Evolutionary conservation across 2,329 filamentous ascomycete genomes (phyloP).

Genomic region (Fusarium sp.): DNA sequence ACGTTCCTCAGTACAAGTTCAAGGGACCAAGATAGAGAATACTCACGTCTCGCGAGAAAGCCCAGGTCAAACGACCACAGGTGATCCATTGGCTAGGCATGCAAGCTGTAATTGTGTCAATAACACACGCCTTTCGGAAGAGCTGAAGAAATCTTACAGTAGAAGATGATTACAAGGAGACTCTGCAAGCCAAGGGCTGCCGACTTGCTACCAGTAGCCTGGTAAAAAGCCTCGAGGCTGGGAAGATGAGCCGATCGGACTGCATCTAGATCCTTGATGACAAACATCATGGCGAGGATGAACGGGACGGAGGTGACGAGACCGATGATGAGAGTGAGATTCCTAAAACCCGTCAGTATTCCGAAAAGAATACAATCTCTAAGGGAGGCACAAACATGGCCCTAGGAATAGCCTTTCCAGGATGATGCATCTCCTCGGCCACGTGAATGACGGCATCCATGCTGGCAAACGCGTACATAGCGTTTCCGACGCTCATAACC

Average conservation of each 20-base stretch:
- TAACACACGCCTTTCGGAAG: not conserved
- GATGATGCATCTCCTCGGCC: conserved; percentile 31
- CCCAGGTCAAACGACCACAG: conserved; percentile 48
- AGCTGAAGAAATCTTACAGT: not conserved
- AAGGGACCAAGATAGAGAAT: conserved; percentile 1
- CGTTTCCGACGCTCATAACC: conserved; percentile 31
- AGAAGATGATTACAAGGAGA: not conserved
- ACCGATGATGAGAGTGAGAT: conserved; percentile 40
- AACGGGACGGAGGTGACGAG: conserved; percentile 46
- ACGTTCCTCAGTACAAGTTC: not conserved
- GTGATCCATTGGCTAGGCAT: conserved; percentile 49
- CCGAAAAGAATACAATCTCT: not conserved
- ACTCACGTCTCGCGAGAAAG: conserved; percentile 49
- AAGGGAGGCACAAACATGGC: conserved; percentile 7
- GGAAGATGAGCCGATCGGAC: conserved; percentile 37
- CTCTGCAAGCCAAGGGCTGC: not conserved
- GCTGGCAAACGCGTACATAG: conserved; percentile 34
- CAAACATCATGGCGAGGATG: conserved; percentile 42
- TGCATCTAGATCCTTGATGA: conserved; percentile 45
- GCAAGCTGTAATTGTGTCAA: conserved; percentile 19
- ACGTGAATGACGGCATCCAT: conserved; percentile 31
- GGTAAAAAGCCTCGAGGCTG: conserved; percentile 35
- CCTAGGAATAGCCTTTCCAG: conserved; percentile 20
- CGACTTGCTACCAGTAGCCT: conserved; percentile 24
- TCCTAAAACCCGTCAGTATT: not conserved